phyloP scores from a whole-genome alignment of 345 rosid species.

The Nasturtium officinale region DNA sequence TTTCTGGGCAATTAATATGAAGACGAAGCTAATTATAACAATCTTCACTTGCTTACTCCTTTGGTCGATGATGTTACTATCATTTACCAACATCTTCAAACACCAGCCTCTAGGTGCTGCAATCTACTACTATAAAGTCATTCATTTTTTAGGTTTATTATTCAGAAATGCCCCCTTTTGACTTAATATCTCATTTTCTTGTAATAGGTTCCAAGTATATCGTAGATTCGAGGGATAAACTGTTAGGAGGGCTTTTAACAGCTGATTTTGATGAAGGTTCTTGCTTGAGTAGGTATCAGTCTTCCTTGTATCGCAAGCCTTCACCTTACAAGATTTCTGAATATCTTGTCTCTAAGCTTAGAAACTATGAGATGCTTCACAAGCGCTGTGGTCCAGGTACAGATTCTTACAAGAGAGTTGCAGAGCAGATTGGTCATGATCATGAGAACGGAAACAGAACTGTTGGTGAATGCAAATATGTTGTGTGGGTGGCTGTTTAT shows the following conservation, averaged over 20 bases:
- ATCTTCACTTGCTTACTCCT: constrained; percentile 32
- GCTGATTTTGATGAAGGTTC: constrained; percentile 36
- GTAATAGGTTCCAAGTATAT: constrained; percentile 12
- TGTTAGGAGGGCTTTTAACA: constrained; percentile 42
- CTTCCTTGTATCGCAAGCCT: constrained; percentile 38
- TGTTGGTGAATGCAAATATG: constrained; percentile 41
- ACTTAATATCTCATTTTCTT: not conserved
- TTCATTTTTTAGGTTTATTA: not conserved
- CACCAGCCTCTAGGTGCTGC: constrained; percentile 17
- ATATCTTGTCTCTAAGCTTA: constrained; percentile 43
- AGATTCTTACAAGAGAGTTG: constrained; percentile 31
- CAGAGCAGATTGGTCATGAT: constrained; percentile 29
- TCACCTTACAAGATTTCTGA: constrained; percentile 34
- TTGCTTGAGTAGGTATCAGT: constrained; percentile 45
- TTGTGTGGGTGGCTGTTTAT: constrained; percentile 41
- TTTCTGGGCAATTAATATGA: too few species aligned
- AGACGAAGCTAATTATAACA: constrained; percentile 24
- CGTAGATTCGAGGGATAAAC: constrained; percentile 36
- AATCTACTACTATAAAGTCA: constrained; percentile 14
- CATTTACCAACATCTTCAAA: constrained; percentile 29
- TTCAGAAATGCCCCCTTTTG: too few species aligned
- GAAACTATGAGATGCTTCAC: constrained; percentile 47
- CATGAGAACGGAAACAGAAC: not conserved
- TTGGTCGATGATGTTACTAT: constrained; percentile 25
- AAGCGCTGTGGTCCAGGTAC: constrained; percentile 45